A percentile compares a stretch with the other conserved stretches of the same genome.
Evolutionary conservation across 805 yeast species (phyloP).

Genomic region (Kodamaea fukazawae): DNA sequence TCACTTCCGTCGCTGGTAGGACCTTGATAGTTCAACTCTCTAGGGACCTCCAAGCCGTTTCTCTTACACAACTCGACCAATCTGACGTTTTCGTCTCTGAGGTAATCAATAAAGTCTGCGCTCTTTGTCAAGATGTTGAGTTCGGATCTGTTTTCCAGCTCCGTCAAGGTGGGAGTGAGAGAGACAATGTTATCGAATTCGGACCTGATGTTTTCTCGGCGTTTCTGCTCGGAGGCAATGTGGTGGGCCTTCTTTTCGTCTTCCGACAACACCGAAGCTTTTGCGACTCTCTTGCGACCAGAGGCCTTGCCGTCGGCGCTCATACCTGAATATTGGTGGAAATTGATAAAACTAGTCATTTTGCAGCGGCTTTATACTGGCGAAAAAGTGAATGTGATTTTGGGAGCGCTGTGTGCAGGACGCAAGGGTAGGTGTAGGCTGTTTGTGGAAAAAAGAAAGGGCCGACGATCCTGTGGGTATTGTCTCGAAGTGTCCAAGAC

Average conservation of each 20-base stretch:
- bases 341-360: conserved; percentile 9
- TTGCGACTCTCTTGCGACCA: conserved; percentile 18
- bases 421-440: not conserved
- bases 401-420: conserved; percentile 1
- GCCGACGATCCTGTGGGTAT: too few species aligned
- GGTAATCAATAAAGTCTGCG: conserved; percentile 50
- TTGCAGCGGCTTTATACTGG: conserved; percentile 2
- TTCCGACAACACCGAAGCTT: conserved; percentile 31
- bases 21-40: conserved; percentile 30
- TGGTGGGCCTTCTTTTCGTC: conserved; percentile 57
- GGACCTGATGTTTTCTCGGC: conserved; percentile 80
- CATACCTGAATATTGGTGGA: conserved; percentile 8
- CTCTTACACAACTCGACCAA: conserved; percentile 42
- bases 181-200: conserved; percentile 76
- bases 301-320: conserved; percentile 7
- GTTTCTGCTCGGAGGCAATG: conserved; percentile 80
- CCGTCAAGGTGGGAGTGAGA: conserved; percentile 68
- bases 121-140: conserved; percentile 67
- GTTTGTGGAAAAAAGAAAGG: too few species aligned
- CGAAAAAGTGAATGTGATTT: not conserved
- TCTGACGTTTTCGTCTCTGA: conserved; percentile 48
- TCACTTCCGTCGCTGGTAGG: conserved; percentile 21
- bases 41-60: conserved; percentile 43
- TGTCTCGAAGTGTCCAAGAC: too few species aligned
- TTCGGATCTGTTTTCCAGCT: conserved; percentile 78